These are phyloP conservation scores for Apophysomyces trapeziformis DNA, from an alignment of 371 early-diverging fungal genomes.

Conservation along the genomic window DNA sequence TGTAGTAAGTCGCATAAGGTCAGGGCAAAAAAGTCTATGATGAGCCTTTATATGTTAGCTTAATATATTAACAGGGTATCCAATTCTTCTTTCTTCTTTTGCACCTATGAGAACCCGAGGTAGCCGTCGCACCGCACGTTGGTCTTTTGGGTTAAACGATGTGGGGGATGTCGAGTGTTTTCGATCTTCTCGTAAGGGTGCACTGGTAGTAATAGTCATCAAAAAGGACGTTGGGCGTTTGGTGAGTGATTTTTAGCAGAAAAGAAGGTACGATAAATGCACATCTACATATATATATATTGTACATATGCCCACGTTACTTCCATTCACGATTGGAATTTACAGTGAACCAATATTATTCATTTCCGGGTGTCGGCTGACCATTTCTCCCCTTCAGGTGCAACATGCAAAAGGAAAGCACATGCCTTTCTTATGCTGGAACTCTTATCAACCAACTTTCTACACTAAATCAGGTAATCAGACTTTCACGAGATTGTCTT, in stretches of 20 bases:
- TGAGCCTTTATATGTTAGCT: not conserved
- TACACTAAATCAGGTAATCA: not conserved
- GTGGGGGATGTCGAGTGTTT: not conserved
- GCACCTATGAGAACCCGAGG: not conserved
- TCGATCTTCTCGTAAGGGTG: not conserved
- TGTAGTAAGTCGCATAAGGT: slow-evolving; percentile 37
- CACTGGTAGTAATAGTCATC: slow-evolving; percentile 1
- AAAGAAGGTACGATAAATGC: not conserved
- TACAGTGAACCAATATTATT: not conserved
- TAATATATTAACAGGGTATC: not conserved
- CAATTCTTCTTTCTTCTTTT: not conserved
- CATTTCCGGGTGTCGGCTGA: slow-evolving; percentile 5
- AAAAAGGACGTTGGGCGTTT: not conserved
- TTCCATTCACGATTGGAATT: slow-evolving; percentile 8
- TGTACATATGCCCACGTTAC: not conserved
- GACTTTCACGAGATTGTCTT: slow-evolving; percentile 6
- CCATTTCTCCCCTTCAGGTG: not conserved
- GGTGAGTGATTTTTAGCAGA: not conserved
- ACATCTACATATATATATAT: too few relatives aligned
- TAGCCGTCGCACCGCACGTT: not conserved
- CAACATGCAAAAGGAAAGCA: slow-evolving; percentile 4
- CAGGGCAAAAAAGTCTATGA: slow-evolving; percentile 31
- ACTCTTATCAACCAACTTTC: not conserved
- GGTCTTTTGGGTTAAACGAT: not conserved
- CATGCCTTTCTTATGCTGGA: slow-evolving; percentile 3